phyloP scores from a whole-genome alignment of 2,329 filamentous ascomycete genomes.

The Hypomyces rosellus region DNA sequence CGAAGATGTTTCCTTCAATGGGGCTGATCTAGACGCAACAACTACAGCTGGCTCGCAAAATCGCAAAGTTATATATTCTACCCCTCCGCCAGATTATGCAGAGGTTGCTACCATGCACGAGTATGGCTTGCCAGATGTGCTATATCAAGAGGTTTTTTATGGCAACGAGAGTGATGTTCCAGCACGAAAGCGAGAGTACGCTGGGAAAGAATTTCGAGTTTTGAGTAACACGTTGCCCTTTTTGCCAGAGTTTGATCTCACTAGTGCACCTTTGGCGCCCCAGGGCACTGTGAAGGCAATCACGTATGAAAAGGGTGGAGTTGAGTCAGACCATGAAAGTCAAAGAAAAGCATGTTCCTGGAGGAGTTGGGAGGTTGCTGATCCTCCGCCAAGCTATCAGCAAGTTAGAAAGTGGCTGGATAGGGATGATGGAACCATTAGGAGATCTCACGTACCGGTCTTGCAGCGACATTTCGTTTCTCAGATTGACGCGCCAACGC shows the following conservation, averaged over 20 bases:
- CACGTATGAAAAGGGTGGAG: conserved; percentile 42
- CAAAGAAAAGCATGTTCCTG: conserved; percentile 47
- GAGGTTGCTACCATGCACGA: conserved; percentile 20
- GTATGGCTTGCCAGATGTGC: conserved; percentile 49
- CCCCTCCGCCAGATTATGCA: conserved; percentile 20
- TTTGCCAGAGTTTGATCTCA: conserved; percentile 70
- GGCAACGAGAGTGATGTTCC: conserved; percentile 80
- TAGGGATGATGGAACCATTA: not conserved
- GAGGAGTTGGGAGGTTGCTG: conserved; percentile 67
- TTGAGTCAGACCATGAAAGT: conserved; percentile 44
- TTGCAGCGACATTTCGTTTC: conserved; percentile 47
- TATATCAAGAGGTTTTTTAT: conserved; percentile 85
- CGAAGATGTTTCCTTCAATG: not conserved
- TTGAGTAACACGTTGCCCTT: conserved; percentile 70
- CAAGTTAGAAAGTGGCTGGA: conserved; percentile 64
- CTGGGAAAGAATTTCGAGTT: conserved; percentile 76
- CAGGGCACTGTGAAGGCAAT: conserved; percentile 45
- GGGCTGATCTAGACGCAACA: not conserved
- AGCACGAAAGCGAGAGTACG: conserved; percentile 71
- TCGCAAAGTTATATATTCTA: conserved; percentile 19
- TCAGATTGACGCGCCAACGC: conserved; percentile 85
- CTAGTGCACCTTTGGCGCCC: conserved; percentile 47
- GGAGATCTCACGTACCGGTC: not conserved
- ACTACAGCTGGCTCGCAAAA: conserved; percentile 1
- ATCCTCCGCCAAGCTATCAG: conserved; percentile 59